Evolutionary conservation across 1,139 yeast species (phyloP).

Genomic region (Diutina rugosa): DNA sequence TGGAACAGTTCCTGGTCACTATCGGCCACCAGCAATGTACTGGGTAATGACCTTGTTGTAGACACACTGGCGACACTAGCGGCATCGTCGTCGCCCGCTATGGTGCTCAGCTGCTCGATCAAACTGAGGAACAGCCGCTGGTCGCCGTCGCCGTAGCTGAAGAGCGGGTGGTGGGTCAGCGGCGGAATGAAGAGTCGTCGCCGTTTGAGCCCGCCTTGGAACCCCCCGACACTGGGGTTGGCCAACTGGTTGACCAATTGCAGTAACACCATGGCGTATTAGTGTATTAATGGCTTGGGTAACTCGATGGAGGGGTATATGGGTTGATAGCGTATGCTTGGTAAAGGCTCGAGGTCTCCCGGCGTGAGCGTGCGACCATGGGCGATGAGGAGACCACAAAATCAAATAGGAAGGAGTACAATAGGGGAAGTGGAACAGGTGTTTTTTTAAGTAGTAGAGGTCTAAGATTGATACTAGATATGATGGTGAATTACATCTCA

Average conservation of each 20-base stretch:
- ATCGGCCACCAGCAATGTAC: constrained; percentile 38
- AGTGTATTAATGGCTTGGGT: background rate
- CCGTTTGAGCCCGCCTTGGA: constrained; percentile 24
- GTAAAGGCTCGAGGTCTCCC: too few species aligned
- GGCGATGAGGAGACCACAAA: too few species aligned
- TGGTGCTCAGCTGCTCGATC: constrained; percentile 24
- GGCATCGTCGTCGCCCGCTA: constrained; percentile 25
- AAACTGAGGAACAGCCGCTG: constrained; percentile 50
- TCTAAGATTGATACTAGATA: too few species aligned
- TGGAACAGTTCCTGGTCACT: constrained; percentile 41
- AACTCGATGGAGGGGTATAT: background rate
- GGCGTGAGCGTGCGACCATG: too few species aligned
- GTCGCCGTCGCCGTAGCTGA: constrained; percentile 49
- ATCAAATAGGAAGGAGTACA: too few species aligned
- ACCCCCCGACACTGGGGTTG: constrained; percentile 16
- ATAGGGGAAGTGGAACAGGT: too few species aligned
- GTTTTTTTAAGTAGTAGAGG: too few species aligned
- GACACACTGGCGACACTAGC: constrained; percentile 41
- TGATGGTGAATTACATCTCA: too few species aligned
- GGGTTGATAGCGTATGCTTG: background rate
- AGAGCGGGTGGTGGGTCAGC: constrained; percentile 54
- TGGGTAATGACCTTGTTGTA: constrained; percentile 50
- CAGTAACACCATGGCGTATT: constrained; percentile 26
- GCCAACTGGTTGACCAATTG: constrained; percentile 28
- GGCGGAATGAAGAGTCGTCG: constrained; percentile 54